phyloP scores from a whole-genome alignment of 2,329 filamentous ascomycete genomes.

The Mariannaea sp. region DNA sequence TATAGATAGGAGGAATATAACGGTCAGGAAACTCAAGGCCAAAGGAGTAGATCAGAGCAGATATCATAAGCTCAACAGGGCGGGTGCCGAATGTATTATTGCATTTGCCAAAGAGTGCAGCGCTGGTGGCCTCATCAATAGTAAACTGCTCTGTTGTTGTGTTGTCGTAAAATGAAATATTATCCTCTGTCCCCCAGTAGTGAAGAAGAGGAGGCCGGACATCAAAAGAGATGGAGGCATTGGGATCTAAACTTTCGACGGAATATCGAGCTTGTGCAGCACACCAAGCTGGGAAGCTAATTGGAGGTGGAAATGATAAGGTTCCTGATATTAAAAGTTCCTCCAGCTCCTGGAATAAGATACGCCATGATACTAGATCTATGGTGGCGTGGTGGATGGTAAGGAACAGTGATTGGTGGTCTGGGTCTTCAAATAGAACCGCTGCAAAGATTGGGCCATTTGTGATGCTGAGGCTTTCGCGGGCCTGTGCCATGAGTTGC shows the following conservation, averaged over 20 bases:
- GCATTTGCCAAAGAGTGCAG: slow-evolving; percentile 14
- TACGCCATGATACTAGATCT: not conserved
- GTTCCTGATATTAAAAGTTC: not conserved
- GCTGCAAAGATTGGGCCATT: not conserved
- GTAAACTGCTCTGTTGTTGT: not conserved
- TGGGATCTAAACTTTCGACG: not conserved
- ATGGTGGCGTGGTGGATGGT: not conserved
- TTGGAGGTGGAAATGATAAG: not conserved
- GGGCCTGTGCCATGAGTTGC: not conserved
- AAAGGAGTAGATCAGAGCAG: slow-evolving; percentile 36
- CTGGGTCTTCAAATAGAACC: not conserved
- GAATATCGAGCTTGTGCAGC: not conserved
- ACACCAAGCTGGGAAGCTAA: not conserved
- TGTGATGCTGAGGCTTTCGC: not conserved
- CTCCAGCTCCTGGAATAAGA: not conserved
- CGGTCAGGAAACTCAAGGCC: slow-evolving; percentile 33
- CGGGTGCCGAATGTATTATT: slow-evolving; percentile 36
- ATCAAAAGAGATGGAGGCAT: not conserved
- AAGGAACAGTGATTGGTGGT: not conserved
- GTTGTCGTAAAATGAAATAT: not conserved
- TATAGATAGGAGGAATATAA: slow-evolving; percentile 34
- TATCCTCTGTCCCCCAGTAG: not conserved
- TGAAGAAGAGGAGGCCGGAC: not conserved
- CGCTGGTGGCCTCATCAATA: slow-evolving; percentile 1
- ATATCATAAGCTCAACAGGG: slow-evolving; percentile 40